A percentile compares a stretch with the other conserved stretches of the same genome.
Evolutionary conservation across 371 early-diverging fungal species (phyloP).

Genomic region (Syncephalis fuscata): DNA sequence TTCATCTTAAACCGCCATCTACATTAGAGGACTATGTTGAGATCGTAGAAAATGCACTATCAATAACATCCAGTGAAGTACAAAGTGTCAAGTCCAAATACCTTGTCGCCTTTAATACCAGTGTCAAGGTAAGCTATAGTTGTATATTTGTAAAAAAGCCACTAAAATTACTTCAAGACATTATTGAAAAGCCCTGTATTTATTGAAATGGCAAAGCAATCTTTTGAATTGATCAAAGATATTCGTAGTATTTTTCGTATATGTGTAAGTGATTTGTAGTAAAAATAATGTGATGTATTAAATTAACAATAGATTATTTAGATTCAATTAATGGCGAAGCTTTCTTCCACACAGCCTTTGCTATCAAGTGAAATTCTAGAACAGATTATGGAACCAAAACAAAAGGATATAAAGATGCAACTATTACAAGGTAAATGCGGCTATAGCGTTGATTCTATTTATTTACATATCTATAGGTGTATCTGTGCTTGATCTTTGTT

Average conservation of each 20-base stretch:
- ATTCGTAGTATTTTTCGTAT: constrained; percentile 35
- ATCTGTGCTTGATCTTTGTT: constrained; percentile 59
- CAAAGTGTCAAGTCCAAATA: not conserved
- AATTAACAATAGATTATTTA: constrained; percentile 7
- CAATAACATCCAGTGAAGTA: constrained; percentile 2
- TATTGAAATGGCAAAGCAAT: constrained; percentile 22
- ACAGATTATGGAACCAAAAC: constrained; percentile 22
- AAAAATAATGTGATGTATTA: not conserved
- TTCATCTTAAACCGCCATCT: constrained; percentile 43
- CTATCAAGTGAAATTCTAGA: constrained; percentile 20
- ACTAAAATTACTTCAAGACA: constrained; percentile 7
- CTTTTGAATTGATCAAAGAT: constrained; percentile 42
- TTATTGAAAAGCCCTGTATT: constrained; percentile 30
- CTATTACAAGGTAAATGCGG: constrained; percentile 28
- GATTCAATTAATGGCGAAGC: constrained; percentile 34
- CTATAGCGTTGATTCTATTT: not conserved
- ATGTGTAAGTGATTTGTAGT: constrained; percentile 23
- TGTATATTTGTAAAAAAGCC: not conserved
- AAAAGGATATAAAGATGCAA: constrained; percentile 39
- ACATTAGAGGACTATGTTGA: constrained; percentile 33
- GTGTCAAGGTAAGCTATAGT: constrained; percentile 1
- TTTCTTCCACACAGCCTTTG: constrained; percentile 22
- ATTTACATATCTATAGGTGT: constrained; percentile 18
- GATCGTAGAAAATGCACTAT: constrained; percentile 28
- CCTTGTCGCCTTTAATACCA: not conserved